Conservation (phyloP, 768 basidiomycete genomes). For the Coprinopsis strossmayeri region DNA sequence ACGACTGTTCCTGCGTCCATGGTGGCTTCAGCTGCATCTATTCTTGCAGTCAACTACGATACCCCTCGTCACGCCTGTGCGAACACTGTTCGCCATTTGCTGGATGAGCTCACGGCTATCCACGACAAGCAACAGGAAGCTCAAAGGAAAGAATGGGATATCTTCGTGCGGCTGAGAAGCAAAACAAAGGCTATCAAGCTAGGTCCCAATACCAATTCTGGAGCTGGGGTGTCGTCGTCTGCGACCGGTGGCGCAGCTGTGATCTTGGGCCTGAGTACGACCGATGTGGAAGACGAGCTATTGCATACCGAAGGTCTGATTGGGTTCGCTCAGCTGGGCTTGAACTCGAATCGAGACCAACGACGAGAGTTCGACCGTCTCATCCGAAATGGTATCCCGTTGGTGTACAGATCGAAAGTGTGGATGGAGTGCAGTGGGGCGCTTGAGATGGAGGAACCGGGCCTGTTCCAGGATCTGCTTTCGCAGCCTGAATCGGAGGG, state of each 20-base stretch:
- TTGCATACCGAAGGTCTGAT: slow-evolving; percentile 80
- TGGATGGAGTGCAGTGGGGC: slow-evolving; percentile 95
- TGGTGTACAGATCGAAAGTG: slow-evolving; percentile 80
- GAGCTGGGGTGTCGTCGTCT: slow-evolving; percentile 20
- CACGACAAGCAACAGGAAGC: slow-evolving; percentile 73
- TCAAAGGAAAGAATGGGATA: slow-evolving; percentile 81
- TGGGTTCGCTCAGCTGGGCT: slow-evolving; percentile 84
- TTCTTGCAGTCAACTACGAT: slow-evolving; percentile 53
- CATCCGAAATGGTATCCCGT: slow-evolving; percentile 81
- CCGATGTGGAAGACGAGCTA: slow-evolving; percentile 66
- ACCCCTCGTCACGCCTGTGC: slow-evolving; percentile 73
- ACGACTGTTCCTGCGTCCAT: slow-evolving; percentile 16
- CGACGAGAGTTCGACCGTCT: slow-evolving; percentile 74
- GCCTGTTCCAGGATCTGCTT: slow-evolving; percentile 82
- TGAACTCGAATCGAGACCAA: slow-evolving; percentile 71
- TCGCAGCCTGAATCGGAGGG: slow-evolving; percentile 34
- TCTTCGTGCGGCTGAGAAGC: slow-evolving; percentile 68
- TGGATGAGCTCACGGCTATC: slow-evolving; percentile 70
- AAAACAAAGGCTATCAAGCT: slow-evolving; percentile 33
- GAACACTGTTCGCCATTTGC: slow-evolving; percentile 64
- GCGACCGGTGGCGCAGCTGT: slow-evolving; percentile 46
- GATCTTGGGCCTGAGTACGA: slow-evolving; percentile 60
- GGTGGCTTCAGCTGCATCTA: slow-evolving; percentile 35
- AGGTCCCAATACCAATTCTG: slow-evolving; percentile 14
- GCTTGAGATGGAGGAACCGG: slow-evolving; percentile 87